Percentiles rank a stretch among this genome's conserved stretches.
These are phyloP conservation scores for Pistacia integerrima DNA, from an alignment of 345 rosid genomes.

Conservation along the genomic window DNA sequence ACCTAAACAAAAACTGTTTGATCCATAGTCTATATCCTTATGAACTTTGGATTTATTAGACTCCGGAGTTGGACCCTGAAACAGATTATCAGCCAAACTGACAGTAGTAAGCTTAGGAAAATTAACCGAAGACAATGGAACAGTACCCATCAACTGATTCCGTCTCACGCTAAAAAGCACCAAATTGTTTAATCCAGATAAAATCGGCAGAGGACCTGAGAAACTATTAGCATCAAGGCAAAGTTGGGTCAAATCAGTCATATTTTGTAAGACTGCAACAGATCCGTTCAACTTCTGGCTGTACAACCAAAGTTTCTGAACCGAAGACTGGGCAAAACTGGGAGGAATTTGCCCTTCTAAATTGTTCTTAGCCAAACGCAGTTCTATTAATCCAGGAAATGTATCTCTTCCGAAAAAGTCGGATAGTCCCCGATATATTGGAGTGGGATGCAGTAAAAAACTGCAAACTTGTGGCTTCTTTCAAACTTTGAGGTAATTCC, in stretches of 20 bases:
- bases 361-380: slow-evolving; percentile 45
- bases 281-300: slow-evolving; percentile 61
- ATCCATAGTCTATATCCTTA: slow-evolving; percentile 20
- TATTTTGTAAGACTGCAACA: slow-evolving; percentile 45
- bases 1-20: slow-evolving; percentile 18
- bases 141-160: no score
- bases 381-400: slow-evolving; percentile 41
- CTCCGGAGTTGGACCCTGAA: slow-evolving; percentile 44
- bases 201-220: slow-evolving; percentile 71
- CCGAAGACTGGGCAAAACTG: slow-evolving; percentile 30
- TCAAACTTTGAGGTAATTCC: slow-evolving; percentile 56
- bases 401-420: slow-evolving; percentile 40
- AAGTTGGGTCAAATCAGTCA: slow-evolving; percentile 59
- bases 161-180: slow-evolving; percentile 33
- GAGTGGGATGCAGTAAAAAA: slow-evolving; percentile 46
- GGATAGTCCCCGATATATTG: slow-evolving; percentile 52
- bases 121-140: slow-evolving; percentile 34
- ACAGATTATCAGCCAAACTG: slow-evolving; percentile 48
- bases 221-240: slow-evolving; percentile 63
- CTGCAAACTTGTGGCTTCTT: slow-evolving; percentile 46
- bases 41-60: slow-evolving; percentile 21
- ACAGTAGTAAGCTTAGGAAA: slow-evolving; percentile 41
- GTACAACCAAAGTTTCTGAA: slow-evolving; percentile 59
- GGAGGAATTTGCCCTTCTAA: slow-evolving; percentile 58
- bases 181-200: slow-evolving; percentile 37